phyloP scores from a whole-genome alignment of 2,329 filamentous ascomycete species.

The Aureobasidium melanogenum region DNA sequence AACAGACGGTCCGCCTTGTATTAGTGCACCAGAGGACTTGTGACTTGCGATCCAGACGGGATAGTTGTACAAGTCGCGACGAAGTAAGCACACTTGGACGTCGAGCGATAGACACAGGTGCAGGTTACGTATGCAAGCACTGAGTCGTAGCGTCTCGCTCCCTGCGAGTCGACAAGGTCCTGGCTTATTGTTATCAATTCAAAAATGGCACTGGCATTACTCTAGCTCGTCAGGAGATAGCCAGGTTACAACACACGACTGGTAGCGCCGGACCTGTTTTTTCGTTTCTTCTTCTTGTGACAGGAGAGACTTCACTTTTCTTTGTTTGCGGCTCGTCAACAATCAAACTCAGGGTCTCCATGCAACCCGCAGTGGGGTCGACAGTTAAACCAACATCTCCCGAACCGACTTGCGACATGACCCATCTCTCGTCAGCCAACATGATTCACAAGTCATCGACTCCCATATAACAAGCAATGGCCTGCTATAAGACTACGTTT shows the following conservation, averaged over 20 bases:
- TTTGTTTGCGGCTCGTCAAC: conserved; percentile 5
- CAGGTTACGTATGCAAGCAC: conserved; percentile 3
- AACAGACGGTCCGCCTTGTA: not conserved
- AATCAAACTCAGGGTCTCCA: not conserved
- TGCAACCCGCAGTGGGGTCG: not conserved
- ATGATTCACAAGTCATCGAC: not conserved
- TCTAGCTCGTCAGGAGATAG: not conserved
- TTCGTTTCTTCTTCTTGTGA: not conserved
- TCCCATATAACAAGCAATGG: not conserved
- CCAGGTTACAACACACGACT: not conserved
- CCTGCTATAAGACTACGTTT: too few species aligned
- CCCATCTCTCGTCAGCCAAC: not conserved
- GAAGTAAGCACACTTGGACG: not conserved
- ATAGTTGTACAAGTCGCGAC: too few species aligned
- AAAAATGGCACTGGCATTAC: not conserved
- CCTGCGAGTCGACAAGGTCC: not conserved
- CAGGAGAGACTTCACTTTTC: not conserved
- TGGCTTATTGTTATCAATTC: not conserved
- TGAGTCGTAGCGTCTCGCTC: not conserved
- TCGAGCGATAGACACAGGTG: not conserved
- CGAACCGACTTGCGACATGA: not conserved
- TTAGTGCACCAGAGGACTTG: not conserved
- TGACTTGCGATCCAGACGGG: not conserved
- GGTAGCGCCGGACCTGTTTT: not conserved
- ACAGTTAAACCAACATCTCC: not conserved